Evolutionary conservation across 768 basidiomycete genomes (phyloP), one percentile per base, ranked within the genome.

Genomic region (Lactarius indigo): DNA sequence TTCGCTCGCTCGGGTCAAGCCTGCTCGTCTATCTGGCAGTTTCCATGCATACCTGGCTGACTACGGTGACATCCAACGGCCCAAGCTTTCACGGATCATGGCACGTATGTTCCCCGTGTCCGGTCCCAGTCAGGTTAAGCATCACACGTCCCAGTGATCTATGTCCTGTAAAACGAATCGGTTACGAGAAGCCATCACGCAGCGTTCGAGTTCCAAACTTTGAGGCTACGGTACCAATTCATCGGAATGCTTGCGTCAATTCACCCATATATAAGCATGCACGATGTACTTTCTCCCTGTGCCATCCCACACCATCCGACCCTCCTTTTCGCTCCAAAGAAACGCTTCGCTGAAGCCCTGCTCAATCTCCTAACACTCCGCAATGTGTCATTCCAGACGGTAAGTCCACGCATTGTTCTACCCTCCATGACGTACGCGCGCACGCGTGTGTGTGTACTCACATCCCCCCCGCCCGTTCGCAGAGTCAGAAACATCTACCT

Each of bases 111-210:
- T 59, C 62, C 41, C 58, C 63, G 58, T 59, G 31, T 59, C 66
- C 58, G 66, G 52, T 59, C 66, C 66, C 58, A 67, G 63, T 64
- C 66, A 55, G 63, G 66, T 54, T 64, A 64, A 64, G 58, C 66
- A 68, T 68, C 66, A 68, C 62, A 68, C 59, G 42, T 64, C 58
- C 57, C 62, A 59, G 58, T 60, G 63, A 68, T 68, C 58, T 68
- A n/a, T 63, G 66, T 59, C 66, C 59, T 63, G 65, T 66, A 67
- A n/a, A n/a, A 67, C 66, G 62, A 68, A 64, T 68, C 66, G 66
- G 66, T 59, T 68, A 68, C 63, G 66, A 68, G 62, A 68, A 50
- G 26, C 62, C 66, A 64, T 68, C 63, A 64, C 63, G 59, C 66
- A 62, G 63, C 63, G 62, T 50, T 26, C 47, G 66, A 23, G 33